Evolutionary conservation across 2,329 filamentous ascomycete species (phyloP), one percentile per base, ranked within the genome.

Genomic region (Ceratocystis albifundus): DNA sequence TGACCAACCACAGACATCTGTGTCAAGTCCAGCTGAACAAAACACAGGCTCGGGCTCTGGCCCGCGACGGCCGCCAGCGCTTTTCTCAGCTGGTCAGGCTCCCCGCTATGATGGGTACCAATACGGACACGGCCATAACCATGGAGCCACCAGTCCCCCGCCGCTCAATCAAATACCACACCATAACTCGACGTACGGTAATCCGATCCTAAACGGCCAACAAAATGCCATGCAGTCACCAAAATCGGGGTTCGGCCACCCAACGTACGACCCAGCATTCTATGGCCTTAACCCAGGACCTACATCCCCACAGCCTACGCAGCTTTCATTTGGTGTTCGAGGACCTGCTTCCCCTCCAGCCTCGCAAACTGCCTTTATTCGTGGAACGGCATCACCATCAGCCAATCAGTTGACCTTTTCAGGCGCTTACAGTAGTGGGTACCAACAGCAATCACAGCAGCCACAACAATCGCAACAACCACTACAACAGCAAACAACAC

Each of bases 301-400:
- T 65, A 80, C 80, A 41, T 87, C 84, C 10, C 84, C 84, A n/a
- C 81, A 87, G 0, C 81, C 87, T 2, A 84, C 81, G 22, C 86
- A 88, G 72, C 76, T 78, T 1, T 76, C 76, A 1, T 81, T 82
- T 72, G 76, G 74, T 10, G 74, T 75, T 69, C 72, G 75, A 32
- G 74, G 74, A 4, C 77, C 80, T 0, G 75, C 78, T n/a, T 83
- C 81, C 12, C 81, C 82, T 7, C 81, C 86, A 0, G 80, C 85
- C 2, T 83, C 81, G 46, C 85, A 88, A 72, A 76, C 78, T 3
- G 45, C 62, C 10, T 67, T 67, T 10, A 74, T 76, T 70, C 72
- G 76, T 32, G 74, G 74, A 3, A 77, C 80, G 0, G 75, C 78
- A n/a, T 83, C 81, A n/a, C 81, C 82, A 10, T 80, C 86, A 0